Conservation (phyloP, 192 early-diverging fungal species). For the Linnemannia exigua region DNA sequence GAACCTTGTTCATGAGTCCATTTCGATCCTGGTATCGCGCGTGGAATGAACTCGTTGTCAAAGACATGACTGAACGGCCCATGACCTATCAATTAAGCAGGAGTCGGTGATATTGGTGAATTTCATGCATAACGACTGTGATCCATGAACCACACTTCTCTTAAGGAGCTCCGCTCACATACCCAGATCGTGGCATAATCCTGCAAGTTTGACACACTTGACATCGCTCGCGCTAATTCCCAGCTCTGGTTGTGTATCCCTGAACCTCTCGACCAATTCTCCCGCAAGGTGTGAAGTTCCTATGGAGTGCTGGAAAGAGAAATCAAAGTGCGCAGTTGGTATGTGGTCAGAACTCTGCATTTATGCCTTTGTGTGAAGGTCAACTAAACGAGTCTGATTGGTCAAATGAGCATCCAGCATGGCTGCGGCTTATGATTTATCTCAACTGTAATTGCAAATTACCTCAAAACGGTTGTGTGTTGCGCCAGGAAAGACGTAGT, state of each 20-base stretch:
- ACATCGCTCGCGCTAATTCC: constrained; percentile 84
- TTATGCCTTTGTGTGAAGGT: not conserved
- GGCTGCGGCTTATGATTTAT: not conserved
- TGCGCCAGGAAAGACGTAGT: constrained; percentile 94
- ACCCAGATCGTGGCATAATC: constrained; percentile 94
- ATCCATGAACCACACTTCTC: not conserved
- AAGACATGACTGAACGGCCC: constrained; percentile 97
- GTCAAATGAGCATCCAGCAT: not conserved
- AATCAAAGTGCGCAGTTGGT: not conserved
- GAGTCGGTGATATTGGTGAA: not conserved
- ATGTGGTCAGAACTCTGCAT: not conserved
- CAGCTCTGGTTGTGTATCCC: constrained; percentile 82
- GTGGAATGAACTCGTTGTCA: constrained; percentile 90
- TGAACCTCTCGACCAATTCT: constrained; percentile 77
- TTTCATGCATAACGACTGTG: not conserved
- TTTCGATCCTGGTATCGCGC: constrained; percentile 60
- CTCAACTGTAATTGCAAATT: constrained; percentile 4
- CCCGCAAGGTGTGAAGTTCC: constrained; percentile 90
- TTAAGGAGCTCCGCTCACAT: not conserved
- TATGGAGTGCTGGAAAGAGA: constrained; percentile 29
- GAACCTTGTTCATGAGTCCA: constrained; percentile 88
- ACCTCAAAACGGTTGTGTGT: constrained; percentile 99
- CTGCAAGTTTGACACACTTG: constrained; percentile 90
- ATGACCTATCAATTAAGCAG: constrained; percentile 72
- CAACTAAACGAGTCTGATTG: not conserved